Base-by-base conservation (phyloP, 169 alveolate species). In the Babesia ovata region DNA sequence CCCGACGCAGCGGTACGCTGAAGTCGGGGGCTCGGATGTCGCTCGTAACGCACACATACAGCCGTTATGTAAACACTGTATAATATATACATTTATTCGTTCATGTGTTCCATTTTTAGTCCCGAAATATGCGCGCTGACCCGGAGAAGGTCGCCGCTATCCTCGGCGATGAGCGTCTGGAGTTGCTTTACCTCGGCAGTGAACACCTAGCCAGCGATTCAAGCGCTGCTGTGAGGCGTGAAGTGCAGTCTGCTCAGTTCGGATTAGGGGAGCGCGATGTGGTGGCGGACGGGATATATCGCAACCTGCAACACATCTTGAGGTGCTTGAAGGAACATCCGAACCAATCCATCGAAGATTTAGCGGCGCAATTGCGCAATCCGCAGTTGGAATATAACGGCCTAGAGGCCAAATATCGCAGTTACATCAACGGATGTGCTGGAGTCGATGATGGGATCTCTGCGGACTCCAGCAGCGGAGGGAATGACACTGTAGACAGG, bases 401-500 rank as follows among this genome's bases (percentile, higher is more conserved):
- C n/a, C 29, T 67, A 3, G 53, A 53, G 22, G 8, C n/a, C 0
- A 26, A 4, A 46, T 6, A 52, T n/a, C 36, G 63, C 39, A 58
- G 39, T 26, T 67, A 67, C 54, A 67, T 67, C 48, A 67, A 67
- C 56, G 76, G 76, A 16, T 14, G 42, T 7, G 76, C 16, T 12
- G 4, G 39, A 19, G 36, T 11, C 7, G 56, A 67, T 12, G 36
- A n/a, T 33, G 50, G 19, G 1, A 6, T 8, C 36, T 42, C 16
- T 2, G 0, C 8, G 12, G 57, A 22, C 26, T 12, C 21, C 13
- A 42, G 65, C 16, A n/a, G 22, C 22, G 14, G 39, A 42, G 24
- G 52, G 13, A 33, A 10, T 48, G 58, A 50, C 21, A 19, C 19
- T n/a, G 61, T 21, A 45, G 94, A 90, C 57, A 85, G 85, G 66